These are phyloP conservation scores for Monosporascus sp. DNA, from an alignment of 2,329 filamentous ascomycete species.

Conservation along the genomic window DNA sequence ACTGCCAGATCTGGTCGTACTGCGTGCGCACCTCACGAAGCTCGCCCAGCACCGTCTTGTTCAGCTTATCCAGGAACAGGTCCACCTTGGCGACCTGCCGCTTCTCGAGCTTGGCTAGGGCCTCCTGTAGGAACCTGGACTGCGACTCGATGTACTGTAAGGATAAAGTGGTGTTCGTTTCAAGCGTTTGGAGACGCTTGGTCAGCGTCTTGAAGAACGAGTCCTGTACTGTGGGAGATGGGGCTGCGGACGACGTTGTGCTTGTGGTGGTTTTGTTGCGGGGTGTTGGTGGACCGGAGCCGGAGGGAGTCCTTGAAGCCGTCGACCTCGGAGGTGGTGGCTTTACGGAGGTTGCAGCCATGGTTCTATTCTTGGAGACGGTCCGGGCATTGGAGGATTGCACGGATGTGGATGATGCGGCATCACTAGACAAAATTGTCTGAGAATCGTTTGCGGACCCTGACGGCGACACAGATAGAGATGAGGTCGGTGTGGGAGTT, in stretches of 20 bases:
- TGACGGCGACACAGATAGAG: conserved; percentile 7
- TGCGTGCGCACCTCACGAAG: conserved; percentile 71
- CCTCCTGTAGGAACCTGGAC: conserved; percentile 82
- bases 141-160: conserved; percentile 97
- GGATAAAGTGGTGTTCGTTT: conserved; percentile 87
- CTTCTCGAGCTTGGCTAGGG: conserved; percentile 80
- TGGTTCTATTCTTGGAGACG: conserved; percentile 14
- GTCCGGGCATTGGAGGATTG: conserved; percentile 13
- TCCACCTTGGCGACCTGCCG: conserved; percentile 80
- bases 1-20: conserved; percentile 96
- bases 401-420: conserved; percentile 6
- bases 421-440: conserved; percentile 8
- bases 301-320: conserved; percentile 15
- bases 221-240: conserved; percentile 84
- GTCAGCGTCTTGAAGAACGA: conserved; percentile 97
- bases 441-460: conserved; percentile 8
- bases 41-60: conserved; percentile 78
- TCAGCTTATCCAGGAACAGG: conserved; percentile 76
- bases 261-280: conserved; percentile 14
- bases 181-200: conserved; percentile 84
- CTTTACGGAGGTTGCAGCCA: conserved; percentile 22
- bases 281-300: conserved; percentile 17
- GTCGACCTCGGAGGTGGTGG: conserved; percentile 21
- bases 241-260: conserved; percentile 36
- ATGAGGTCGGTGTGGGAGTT: neutral